Base-by-base conservation (phyloP, 768 basidiomycete genomes). In the Infundibulicybe gibba region DNA sequence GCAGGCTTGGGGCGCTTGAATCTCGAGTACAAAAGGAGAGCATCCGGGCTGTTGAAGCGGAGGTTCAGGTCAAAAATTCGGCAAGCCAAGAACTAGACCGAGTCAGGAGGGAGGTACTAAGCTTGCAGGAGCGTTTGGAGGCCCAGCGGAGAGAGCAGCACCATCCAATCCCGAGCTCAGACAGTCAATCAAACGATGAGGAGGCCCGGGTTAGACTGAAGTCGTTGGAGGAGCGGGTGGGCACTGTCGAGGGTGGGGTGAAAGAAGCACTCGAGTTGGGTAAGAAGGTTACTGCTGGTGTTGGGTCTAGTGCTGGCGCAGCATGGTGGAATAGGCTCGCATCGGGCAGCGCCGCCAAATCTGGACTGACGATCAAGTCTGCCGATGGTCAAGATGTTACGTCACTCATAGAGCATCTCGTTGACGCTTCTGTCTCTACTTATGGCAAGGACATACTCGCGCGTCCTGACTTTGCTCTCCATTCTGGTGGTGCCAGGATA, bases 381-480 rank as follows among this genome's bases (percentile, higher is more conserved):
- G 65, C 78, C 14, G 87, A 89, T 48, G 91, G 91, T 1, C 79
- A 85, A 48, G 91, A 79, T 49, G 69, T 76, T 38, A 84, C 86
- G 0, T 69, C 75, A 11, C 71, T 93, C 49, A 83, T 97, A 51
- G 73, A 74, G 21, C 73, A 81, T 30, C 75, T 97, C 41, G 88
- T 98, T 57, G 84, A 92, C 49, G 69, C 77, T 12, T 86, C 90
- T 0, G 78, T 95, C 4, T 70, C 80, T 12, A 75, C 70, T 15
- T 78, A 80, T 49, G 68, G 68, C 33, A 91, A 90, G 62, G 95
- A 97, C 60, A 73, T 67, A n/a, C 63, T 97, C 33, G 90, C 83
- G 1, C 83, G 81, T 35, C 71, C 88, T 0, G 95, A 99, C 65
- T 94, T 80, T 58, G 95, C 97, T 0, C 69, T 92, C 4, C 84